These are phyloP conservation scores for Fusarium sp. DNA, from an alignment of 2,329 filamentous ascomycete species.

Conservation along the genomic window DNA sequence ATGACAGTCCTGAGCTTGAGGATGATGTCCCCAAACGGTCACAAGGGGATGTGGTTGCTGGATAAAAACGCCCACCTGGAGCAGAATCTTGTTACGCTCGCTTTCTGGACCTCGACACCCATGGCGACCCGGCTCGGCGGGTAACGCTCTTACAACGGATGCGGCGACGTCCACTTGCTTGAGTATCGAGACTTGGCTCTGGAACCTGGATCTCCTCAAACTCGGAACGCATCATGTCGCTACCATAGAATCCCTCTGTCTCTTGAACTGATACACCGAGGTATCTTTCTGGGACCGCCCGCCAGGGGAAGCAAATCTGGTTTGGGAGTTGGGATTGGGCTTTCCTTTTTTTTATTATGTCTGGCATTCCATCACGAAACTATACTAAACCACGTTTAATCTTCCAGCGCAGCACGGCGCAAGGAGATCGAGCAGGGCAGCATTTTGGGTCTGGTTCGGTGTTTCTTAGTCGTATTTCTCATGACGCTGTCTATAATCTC, in stretches of 20 bases:
- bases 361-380: slow-evolving; percentile 49
- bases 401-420: slow-evolving; percentile 53
- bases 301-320: slow-evolving; percentile 32
- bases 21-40: slow-evolving; percentile 10
- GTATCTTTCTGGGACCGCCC: slow-evolving; percentile 35
- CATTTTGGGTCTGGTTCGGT: slow-evolving; percentile 51
- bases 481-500: slow-evolving; percentile 45
- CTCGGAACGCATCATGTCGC: slow-evolving; percentile 29
- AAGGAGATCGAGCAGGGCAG: slow-evolving; percentile 50
- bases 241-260: slow-evolving; percentile 39
- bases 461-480: slow-evolving; percentile 45
- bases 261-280: slow-evolving; percentile 30
- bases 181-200: slow-evolving; percentile 7
- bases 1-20: slow-evolving; percentile 26
- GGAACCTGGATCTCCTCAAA: slow-evolving; percentile 23
- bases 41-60: slow-evolving; percentile 14
- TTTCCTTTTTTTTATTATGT: slow-evolving; percentile 43
- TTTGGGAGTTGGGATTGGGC: slow-evolving; percentile 35
- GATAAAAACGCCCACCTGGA: slow-evolving; percentile 19
- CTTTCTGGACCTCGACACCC: slow-evolving; percentile 4
- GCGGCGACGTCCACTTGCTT: background rate
- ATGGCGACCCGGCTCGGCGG: slow-evolving; percentile 12
- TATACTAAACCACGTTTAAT: slow-evolving; percentile 48
- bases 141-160: slow-evolving; percentile 11
- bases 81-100: slow-evolving; percentile 1